Evolutionary conservation across 2,329 filamentous ascomycete species (phyloP).

Genomic region (Xylariaceae sp.): DNA sequence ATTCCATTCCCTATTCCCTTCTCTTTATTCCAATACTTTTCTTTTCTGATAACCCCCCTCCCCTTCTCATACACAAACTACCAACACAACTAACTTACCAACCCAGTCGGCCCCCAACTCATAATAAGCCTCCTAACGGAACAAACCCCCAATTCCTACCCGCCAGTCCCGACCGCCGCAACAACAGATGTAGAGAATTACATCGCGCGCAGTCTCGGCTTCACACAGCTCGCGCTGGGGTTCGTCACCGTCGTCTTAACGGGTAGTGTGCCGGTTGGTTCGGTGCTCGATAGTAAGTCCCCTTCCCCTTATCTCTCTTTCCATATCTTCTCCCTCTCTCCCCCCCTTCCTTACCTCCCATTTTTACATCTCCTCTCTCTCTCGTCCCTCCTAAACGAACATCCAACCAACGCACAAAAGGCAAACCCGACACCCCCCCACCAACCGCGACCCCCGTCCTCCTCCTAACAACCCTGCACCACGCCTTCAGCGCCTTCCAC

Average conservation of each 20-base stretch:
- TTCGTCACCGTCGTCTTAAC: conserved; percentile 62
- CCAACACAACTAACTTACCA: background rate
- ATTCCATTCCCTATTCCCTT: background rate
- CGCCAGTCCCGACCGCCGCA: background rate
- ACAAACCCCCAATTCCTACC: conserved; percentile 26
- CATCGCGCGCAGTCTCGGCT: conserved; percentile 65
- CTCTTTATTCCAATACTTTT: no score
- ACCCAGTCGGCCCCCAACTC: conserved; percentile 11
- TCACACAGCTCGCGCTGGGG: conserved; percentile 61
- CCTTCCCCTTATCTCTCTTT: no score
- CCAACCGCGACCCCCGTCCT: conserved; percentile 63
- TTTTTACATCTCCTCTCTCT: no score
- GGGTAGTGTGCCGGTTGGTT: conserved; percentile 61
- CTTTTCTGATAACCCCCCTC: no score
- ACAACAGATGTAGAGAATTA: conserved; percentile 60
- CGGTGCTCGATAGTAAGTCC: conserved; percentile 35
- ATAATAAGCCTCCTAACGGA: conserved; percentile 39
- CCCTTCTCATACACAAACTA: background rate
- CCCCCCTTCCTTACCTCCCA: no score
- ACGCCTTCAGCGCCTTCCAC: conserved; percentile 58
- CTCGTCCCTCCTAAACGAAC: background rate
- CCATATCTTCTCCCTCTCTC: no score
- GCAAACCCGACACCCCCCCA: conserved; percentile 38
- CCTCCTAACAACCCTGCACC: conserved; percentile 61
- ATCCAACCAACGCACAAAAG: background rate